Evolutionary conservation across 2,329 filamentous ascomycete genomes (phyloP).

Genomic region (Beauveria medogensis): DNA sequence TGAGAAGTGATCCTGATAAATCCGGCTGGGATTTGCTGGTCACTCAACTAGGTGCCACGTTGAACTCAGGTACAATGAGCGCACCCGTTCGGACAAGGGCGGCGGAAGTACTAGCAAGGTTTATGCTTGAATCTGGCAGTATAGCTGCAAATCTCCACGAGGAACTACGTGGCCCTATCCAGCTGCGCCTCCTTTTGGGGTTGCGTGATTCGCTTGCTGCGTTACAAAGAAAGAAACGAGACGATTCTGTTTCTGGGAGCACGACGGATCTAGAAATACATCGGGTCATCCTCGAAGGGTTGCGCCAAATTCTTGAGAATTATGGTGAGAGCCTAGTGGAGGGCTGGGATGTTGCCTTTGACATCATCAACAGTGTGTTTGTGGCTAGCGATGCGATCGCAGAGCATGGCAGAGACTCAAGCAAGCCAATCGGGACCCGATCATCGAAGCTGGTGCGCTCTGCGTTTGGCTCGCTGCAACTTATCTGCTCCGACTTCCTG

Average conservation of each 20-base stretch:
- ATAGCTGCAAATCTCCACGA: constrained; percentile 45
- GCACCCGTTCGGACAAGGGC: constrained; percentile 50
- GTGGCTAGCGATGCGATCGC: constrained; percentile 31
- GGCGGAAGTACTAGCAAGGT: constrained; percentile 54
- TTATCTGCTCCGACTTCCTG: constrained; percentile 93
- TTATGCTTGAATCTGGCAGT: constrained; percentile 50
- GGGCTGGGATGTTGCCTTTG: constrained; percentile 81
- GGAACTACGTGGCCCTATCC: constrained; percentile 50
- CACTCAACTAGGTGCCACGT: constrained; percentile 41
- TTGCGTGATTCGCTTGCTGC: constrained; percentile 50
- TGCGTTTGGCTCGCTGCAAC: constrained; percentile 80
- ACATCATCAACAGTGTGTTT: constrained; percentile 79
- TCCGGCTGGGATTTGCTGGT: constrained; percentile 71
- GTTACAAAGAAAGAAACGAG: constrained; percentile 46
- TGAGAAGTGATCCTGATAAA: constrained; percentile 54
- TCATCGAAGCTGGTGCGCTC: constrained; percentile 74
- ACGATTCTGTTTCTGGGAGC: constrained; percentile 48
- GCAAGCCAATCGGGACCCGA: constrained; percentile 38
- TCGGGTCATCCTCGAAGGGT: constrained; percentile 66
- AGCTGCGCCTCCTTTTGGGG: constrained; percentile 62
- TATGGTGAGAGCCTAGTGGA: constrained; percentile 75
- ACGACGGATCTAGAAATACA: constrained; percentile 72
- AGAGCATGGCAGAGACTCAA: constrained; percentile 19
- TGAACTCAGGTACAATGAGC: constrained; percentile 39
- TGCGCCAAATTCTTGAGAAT: constrained; percentile 77